Conservation (phyloP, 345 rosid genomes). For the Pugionium dolabratum region DNA sequence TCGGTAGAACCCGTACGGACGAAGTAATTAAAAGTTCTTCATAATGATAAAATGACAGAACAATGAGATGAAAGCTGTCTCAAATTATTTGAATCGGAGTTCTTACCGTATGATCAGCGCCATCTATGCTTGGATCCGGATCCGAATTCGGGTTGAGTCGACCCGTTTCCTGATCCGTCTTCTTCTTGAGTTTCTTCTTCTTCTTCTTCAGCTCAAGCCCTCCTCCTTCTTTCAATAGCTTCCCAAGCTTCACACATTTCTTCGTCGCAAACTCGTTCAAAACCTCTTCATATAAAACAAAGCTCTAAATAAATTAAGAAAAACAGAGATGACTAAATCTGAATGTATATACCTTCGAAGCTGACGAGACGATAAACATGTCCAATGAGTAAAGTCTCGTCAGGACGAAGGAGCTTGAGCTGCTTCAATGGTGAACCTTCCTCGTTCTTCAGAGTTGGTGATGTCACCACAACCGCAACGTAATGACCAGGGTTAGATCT, state of each 20-base stretch:
- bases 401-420: conserved; percentile 81
- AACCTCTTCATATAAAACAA: conserved; percentile 47
- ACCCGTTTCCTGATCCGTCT: conserved; percentile 24
- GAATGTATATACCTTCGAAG: conserved; percentile 58
- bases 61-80: not conserved
- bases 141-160: conserved; percentile 34
- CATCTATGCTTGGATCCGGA: conserved; percentile 11
- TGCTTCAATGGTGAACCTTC: conserved; percentile 62
- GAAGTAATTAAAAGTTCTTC: no score
- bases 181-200: conserved; percentile 26
- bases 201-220: conserved; percentile 44
- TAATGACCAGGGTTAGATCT: conserved; percentile 76
- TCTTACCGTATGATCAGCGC: conserved; percentile 15
- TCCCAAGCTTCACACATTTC: conserved; percentile 73
- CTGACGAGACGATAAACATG: conserved; percentile 75
- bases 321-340: not conserved
- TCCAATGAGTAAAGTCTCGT: conserved; percentile 70
- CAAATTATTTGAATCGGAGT: not conserved
- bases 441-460: conserved; percentile 46
- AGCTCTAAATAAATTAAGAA: no score
- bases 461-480: conserved; percentile 65
- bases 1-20: not conserved
- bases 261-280: conserved; percentile 74
- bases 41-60: not conserved
- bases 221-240: conserved; percentile 57